phyloP scores from a whole-genome alignment of 345 rosid genomes.

The Arabidopsis arenosa region DNA sequence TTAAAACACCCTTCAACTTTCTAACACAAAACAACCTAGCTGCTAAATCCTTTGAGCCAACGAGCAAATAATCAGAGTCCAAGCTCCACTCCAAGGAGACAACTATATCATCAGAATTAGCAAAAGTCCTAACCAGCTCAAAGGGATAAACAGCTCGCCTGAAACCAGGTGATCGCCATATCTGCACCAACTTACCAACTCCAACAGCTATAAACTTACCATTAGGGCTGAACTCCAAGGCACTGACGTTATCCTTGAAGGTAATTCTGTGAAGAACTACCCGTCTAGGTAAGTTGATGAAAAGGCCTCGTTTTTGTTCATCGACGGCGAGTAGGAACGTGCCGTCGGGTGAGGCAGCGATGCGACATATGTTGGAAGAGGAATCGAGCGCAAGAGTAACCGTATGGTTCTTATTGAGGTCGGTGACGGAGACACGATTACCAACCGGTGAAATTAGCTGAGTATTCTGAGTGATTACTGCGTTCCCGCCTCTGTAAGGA shows the following conservation, averaged over 20 bases:
- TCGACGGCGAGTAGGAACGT: slow-evolving; percentile 79
- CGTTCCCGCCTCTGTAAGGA: slow-evolving; percentile 92
- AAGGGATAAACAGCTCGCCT: slow-evolving; percentile 74
- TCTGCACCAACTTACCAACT: slow-evolving; percentile 79
- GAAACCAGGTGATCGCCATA: slow-evolving; percentile 91
- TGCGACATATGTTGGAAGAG: slow-evolving; percentile 71
- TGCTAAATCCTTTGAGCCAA: slow-evolving; percentile 85
- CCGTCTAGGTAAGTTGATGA: slow-evolving; percentile 78
- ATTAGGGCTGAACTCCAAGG: slow-evolving; percentile 74
- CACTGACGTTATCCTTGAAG: slow-evolving; percentile 63
- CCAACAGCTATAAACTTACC: slow-evolving; percentile 82
- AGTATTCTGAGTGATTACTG: slow-evolving; percentile 61
- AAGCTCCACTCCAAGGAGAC: slow-evolving; percentile 75
- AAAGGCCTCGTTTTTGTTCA: slow-evolving; percentile 74
- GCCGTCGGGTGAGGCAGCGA: slow-evolving; percentile 85
- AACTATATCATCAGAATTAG: slow-evolving; percentile 74
- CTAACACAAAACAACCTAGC: slow-evolving; percentile 75
- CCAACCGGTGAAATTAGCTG: slow-evolving; percentile 86
- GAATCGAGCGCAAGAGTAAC: slow-evolving; percentile 65
- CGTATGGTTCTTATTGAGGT: slow-evolving; percentile 78
- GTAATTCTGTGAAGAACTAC: slow-evolving; percentile 77
- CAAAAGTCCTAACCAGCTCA: slow-evolving; percentile 74
- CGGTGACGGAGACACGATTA: slow-evolving; percentile 87
- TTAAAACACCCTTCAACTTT: slow-evolving; percentile 59
- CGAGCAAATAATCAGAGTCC: slow-evolving; percentile 76